phyloP scores from a whole-genome alignment of 2,329 filamentous ascomycete species.

The Plenodomus biglobosus region DNA sequence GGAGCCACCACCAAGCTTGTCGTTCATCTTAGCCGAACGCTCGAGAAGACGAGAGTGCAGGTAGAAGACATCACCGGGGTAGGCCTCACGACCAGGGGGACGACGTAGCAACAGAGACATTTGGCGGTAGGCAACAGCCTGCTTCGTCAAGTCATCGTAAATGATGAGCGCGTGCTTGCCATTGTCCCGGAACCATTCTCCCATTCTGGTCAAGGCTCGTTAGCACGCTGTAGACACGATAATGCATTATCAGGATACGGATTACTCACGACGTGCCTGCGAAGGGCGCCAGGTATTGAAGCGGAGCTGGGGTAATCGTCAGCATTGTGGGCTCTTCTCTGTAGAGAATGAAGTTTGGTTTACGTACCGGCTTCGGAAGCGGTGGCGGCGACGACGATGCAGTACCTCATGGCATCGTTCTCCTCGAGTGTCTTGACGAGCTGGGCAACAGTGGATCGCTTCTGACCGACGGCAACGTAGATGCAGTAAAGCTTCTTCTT shows the following conservation, averaged over 20 bases:
- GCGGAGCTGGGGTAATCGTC: slow-evolving; percentile 55
- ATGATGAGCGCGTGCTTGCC: slow-evolving; percentile 88
- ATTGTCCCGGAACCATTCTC: slow-evolving; percentile 76
- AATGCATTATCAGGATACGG: too few species aligned
- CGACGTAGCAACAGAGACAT: slow-evolving; percentile 98
- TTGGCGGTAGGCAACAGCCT: slow-evolving; percentile 96
- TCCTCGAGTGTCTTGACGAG: slow-evolving; percentile 99
- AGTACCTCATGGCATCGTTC: slow-evolving; percentile 99
- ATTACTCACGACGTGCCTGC: slow-evolving; percentile 57
- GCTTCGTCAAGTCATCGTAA: slow-evolving; percentile 96
- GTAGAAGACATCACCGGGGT: slow-evolving; percentile 74
- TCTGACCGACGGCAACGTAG: slow-evolving; percentile 99
- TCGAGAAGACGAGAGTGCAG: slow-evolving; percentile 80
- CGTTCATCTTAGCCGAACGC: slow-evolving; percentile 99
- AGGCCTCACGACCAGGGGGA: slow-evolving; percentile 98
- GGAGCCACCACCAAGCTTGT: slow-evolving; percentile 91
- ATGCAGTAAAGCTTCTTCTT: slow-evolving; percentile 99
- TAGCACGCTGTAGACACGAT: too few species aligned
- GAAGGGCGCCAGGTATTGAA: slow-evolving; percentile 90
- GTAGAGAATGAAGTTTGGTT: not conserved
- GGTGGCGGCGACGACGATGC: slow-evolving; percentile 88
- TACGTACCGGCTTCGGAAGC: slow-evolving; percentile 78
- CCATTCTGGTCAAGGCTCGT: too few species aligned
- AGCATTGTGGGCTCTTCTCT: not conserved
- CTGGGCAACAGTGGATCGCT: slow-evolving; percentile 98